These are phyloP conservation scores for Fusarium verrucosum DNA, from an alignment of 2,329 filamentous ascomycete species.

Conservation along the genomic window DNA sequence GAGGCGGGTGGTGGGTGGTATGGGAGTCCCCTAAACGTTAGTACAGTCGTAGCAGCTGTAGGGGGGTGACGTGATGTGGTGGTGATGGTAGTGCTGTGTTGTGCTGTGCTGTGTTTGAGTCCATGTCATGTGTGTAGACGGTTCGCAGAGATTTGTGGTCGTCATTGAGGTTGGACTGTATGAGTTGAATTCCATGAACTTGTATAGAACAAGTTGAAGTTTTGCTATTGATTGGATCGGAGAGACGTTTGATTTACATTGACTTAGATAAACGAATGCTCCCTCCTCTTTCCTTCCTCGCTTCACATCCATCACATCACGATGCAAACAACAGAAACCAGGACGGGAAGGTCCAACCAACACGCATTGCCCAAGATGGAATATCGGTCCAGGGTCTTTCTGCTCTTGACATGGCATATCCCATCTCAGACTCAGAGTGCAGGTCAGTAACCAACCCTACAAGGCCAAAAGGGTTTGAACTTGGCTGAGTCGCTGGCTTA, in stretches of 20 bases:
- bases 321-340: background rate
- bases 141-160: background rate
- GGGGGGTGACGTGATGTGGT: conserved; percentile 34
- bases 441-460: conserved; percentile 7
- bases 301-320: conserved; percentile 4
- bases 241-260: conserved; percentile 20
- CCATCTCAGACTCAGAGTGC: background rate
- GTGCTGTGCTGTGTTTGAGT: conserved; percentile 32
- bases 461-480: conserved; percentile 5
- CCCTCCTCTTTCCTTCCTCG: conserved; percentile 12
- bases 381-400: conserved; percentile 2
- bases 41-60: conserved; percentile 5
- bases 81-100: too few species aligned
- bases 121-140: conserved; percentile 21
- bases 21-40: conserved; percentile 15
- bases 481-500: background rate
- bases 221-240: background rate
- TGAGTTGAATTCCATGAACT: background rate
- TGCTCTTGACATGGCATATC: conserved; percentile 12
- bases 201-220: background rate
- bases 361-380: conserved; percentile 16
- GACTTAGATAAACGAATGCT: conserved; percentile 29
- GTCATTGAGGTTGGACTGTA: background rate
- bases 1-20: conserved; percentile 18
- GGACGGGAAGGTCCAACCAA: conserved; percentile 4